Conservation (phyloP, 2,329 filamentous ascomycete species). For the Aspergillus floridensis region DNA sequence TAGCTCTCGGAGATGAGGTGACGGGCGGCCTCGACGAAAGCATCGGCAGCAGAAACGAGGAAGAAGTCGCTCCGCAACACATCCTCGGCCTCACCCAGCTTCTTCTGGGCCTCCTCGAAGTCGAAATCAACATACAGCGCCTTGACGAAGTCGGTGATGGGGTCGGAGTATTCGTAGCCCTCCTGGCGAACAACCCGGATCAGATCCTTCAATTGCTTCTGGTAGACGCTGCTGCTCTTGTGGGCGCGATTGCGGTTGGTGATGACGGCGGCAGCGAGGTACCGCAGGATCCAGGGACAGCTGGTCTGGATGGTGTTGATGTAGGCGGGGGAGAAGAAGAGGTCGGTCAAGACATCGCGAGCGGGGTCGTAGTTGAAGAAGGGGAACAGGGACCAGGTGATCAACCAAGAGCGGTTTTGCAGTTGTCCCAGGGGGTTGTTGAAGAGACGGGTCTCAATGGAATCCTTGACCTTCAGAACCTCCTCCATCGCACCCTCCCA, state of each 20-base stretch:
- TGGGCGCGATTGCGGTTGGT: constrained; percentile 80
- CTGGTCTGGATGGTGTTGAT: constrained; percentile 99
- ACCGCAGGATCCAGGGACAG: constrained; percentile 94
- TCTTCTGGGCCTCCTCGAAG: constrained; percentile 92
- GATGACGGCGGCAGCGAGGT: constrained; percentile 90
- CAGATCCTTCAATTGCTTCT: constrained; percentile 98
- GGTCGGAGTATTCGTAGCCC: constrained; percentile 95
- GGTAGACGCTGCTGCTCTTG: constrained; percentile 76
- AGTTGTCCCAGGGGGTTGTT: constrained; percentile 95
- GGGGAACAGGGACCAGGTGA: constrained; percentile 98
- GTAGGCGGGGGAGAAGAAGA: constrained; percentile 95
- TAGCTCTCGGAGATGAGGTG: constrained; percentile 98
- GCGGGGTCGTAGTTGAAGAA: constrained; percentile 96
- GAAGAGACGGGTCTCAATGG: constrained; percentile 91
- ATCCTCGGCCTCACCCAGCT: constrained; percentile 81
- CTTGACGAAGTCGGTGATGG: constrained; percentile 93
- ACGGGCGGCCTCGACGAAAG: constrained; percentile 88
- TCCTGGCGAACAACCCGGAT: constrained; percentile 95
- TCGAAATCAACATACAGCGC: constrained; percentile 96
- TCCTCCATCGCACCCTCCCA: constrained; percentile 95
- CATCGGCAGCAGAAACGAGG: constrained; percentile 76
- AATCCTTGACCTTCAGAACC: constrained; percentile 83
- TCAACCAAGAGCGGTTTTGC: constrained; percentile 92
- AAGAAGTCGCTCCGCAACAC: constrained; percentile 95
- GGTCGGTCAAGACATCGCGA: constrained; percentile 85